phyloP scores from a whole-genome alignment of 1,284 basidiomycete genomes.

The Melampsora larici-populina region DNA sequence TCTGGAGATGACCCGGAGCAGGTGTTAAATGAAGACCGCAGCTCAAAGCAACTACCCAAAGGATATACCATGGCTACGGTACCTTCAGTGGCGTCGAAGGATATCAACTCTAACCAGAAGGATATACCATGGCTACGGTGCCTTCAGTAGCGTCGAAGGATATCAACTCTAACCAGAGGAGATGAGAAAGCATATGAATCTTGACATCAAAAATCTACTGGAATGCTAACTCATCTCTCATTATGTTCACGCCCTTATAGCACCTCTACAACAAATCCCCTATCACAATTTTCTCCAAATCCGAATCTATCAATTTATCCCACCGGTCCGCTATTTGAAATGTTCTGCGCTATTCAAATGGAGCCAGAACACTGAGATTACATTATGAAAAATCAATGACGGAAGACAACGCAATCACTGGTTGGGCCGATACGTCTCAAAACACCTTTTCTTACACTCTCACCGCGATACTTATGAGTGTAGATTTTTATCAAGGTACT shows the following conservation, averaged over 20 bases:
- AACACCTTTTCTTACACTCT: too few species aligned
- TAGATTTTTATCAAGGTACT: too few species aligned
- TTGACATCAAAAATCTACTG: slow-evolving; percentile 9
- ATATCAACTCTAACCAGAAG: too few species aligned
- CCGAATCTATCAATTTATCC: neutral
- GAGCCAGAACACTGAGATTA: neutral
- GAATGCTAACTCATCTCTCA: slow-evolving; percentile 4
- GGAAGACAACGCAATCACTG: neutral
- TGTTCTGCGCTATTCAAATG: neutral
- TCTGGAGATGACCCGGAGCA: neutral
- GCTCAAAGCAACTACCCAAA: too few species aligned
- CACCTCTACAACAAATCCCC: slow-evolving; percentile 2
- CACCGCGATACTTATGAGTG: too few species aligned
- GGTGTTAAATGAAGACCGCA: too few species aligned
- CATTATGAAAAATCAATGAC: neutral
- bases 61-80: too few species aligned
- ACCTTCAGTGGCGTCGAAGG: too few species aligned
- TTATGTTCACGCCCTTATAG: slow-evolving; percentile 6
- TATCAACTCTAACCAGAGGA: too few species aligned
- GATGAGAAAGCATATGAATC: too few species aligned
- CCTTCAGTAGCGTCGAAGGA: too few species aligned
- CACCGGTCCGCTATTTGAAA: neutral
- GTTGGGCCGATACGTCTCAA: slow-evolving; percentile 30
- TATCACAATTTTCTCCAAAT: neutral
- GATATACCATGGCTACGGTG: too few species aligned